phyloP scores from a whole-genome alignment of 768 basidiomycete genomes.

The Filobasidium floriforme region DNA sequence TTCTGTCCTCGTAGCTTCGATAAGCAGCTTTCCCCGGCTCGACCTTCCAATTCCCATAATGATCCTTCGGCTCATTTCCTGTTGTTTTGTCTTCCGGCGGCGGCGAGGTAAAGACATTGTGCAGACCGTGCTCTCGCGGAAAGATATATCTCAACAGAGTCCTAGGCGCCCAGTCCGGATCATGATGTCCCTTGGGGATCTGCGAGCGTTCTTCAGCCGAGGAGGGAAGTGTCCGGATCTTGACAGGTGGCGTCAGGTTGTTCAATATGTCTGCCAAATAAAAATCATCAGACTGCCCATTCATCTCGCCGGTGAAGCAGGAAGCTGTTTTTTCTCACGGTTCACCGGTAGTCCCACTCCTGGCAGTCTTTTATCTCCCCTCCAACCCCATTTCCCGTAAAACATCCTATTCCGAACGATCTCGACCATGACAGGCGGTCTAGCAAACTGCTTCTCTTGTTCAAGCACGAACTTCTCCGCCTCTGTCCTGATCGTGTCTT shows the following conservation, averaged over 20 bases:
- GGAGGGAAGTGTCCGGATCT: conserved; percentile 49
- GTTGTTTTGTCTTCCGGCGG: conserved; percentile 8
- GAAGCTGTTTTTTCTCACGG: too few species aligned
- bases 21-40: conserved; percentile 38
- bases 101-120: conserved; percentile 53
- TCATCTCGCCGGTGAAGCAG: too few species aligned
- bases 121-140: conserved; percentile 65
- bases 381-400: conserved; percentile 30
- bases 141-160: conserved; percentile 74
- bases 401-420: conserved; percentile 38
- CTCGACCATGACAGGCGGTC: conserved; percentile 28
- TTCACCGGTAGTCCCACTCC: conserved; percentile 28
- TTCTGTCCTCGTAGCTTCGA: conserved; percentile 49
- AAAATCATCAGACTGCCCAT: background rate
- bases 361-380: conserved; percentile 12
- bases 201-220: conserved; percentile 23
- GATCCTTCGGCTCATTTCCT: conserved; percentile 15
- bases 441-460: background rate
- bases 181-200: conserved; percentile 35
- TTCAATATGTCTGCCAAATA: conserved; percentile 58
- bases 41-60: conserved; percentile 8
- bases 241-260: conserved; percentile 31
- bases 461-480: conserved; percentile 1
- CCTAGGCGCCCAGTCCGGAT: conserved; percentile 50
- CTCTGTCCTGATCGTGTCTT: background rate